Evolutionary conservation across 352 stramenopile genomes (phyloP), one percentile per base, ranked within the genome.

Genomic region (Elongisporangium undulatum): DNA sequence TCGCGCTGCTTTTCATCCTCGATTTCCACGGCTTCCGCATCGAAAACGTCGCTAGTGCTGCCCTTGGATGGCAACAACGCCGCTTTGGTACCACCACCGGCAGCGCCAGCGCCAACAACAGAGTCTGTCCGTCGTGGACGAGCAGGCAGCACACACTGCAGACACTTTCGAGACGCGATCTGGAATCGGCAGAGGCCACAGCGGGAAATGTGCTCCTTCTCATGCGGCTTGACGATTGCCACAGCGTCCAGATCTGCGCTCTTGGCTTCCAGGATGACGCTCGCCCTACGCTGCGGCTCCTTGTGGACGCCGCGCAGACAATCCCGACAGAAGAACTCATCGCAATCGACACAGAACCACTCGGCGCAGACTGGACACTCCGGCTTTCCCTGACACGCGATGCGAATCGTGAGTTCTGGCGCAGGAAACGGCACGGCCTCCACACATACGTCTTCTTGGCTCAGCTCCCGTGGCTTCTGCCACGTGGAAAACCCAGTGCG

Each of bases 171-270:
- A 4, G 81, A 86, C 0, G 81, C 81, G 19, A 88, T 61, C 19
- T 89, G 78, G 56, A 91, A 89, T 60, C 76, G 68, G 34, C 81
- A 91, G 20, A 90, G 49, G 1, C 81, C 77, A 34, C 81, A 91
- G 3, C 81, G 41, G 17, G 64, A 9, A 24, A 85, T 70, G 19
- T 54, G 38, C 61, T 85, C 71, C 48, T 78, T 66, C 48, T 79
- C 71, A 21, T 85, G 75, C 6, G 62, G 53, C 20, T 13, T 0
- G 26, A 49, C 61, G 17, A 51, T 38, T n/a, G 2, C 39, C 0
- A 21, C 19, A 21, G 10, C 23, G 19, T 7, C n/a, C 5, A 13
- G 20, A 45, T 13, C 56, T n/a, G 20, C 13, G 20, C 19, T 34
- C 49, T 12, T 38, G 19, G 49, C 54, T n/a, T 59, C 39, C 57